Percentiles rank a stretch among this genome's conserved stretches.
Evolutionary conservation across 768 basidiomycete genomes (phyloP).

Genomic region (Mycena indigotica): DNA sequence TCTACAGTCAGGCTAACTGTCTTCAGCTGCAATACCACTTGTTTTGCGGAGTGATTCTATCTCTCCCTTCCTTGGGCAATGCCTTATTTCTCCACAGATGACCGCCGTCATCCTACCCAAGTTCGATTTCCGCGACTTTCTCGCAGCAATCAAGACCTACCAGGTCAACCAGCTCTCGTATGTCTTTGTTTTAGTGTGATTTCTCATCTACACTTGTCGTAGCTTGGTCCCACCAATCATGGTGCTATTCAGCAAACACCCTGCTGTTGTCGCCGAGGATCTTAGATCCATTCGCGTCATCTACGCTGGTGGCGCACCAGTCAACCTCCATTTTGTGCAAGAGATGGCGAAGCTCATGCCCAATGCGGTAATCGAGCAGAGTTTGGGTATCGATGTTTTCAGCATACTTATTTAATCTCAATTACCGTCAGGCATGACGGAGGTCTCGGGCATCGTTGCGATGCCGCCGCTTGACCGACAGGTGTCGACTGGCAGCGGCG

Average conservation of each 20-base stretch:
- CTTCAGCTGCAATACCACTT: conserved; percentile 6
- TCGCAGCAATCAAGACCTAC: conserved; percentile 33
- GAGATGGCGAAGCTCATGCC: conserved; percentile 34
- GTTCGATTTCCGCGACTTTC: conserved; percentile 40
- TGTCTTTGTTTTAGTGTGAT: conserved; percentile 1
- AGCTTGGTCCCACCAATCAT: conserved; percentile 43
- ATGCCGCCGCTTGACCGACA: conserved; percentile 26
- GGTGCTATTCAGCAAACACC: conserved; percentile 47
- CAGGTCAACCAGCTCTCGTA: conserved; percentile 42
- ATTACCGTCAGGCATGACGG: conserved; percentile 46
- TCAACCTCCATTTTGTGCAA: conserved; percentile 36
- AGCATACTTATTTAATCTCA: no score
- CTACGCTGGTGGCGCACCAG: conserved; percentile 41
- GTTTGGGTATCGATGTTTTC: conserved; percentile 31
- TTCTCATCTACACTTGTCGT: neutral
- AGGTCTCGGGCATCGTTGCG: conserved; percentile 35
- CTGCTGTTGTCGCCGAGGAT: conserved; percentile 36
- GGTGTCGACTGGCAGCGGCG: conserved; percentile 39
- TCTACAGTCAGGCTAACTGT: neutral
- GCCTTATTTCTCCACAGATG: conserved; percentile 21
- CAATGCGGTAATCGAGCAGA: conserved; percentile 40
- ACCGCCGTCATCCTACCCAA: conserved; percentile 42
- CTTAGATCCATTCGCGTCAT: conserved; percentile 33
- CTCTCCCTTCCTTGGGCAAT: neutral
- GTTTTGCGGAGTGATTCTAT: conserved; percentile 1